A percentile compares a stretch with the other conserved stretches of the same genome.
Evolutionary conservation across 2,329 filamentous ascomycete genomes (phyloP).

Genomic region (Xylariaceae sp.): DNA sequence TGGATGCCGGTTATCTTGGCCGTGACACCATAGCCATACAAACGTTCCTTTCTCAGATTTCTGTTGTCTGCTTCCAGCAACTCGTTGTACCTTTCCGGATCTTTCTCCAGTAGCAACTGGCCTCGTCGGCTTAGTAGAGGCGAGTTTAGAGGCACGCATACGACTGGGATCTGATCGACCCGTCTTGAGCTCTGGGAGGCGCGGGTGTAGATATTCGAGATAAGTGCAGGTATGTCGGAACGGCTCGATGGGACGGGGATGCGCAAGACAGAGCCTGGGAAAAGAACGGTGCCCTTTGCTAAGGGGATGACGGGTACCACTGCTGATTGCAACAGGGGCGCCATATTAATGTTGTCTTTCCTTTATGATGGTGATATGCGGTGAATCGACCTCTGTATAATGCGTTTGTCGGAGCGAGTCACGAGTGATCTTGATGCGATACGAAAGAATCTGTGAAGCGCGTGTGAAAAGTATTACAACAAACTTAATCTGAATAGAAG

Average conservation of each 20-base stretch:
- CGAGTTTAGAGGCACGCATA: constrained; percentile 84
- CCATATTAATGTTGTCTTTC: constrained; percentile 35
- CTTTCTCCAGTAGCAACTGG: constrained; percentile 74
- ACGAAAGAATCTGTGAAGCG: not conserved
- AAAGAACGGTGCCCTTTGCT: constrained; percentile 77
- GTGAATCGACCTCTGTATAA: not conserved
- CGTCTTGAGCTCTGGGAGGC: constrained; percentile 70
- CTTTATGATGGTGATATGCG: not conserved
- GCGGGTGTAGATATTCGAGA: constrained; percentile 83
- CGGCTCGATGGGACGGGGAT: constrained; percentile 81
- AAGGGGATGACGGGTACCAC: constrained; percentile 81
- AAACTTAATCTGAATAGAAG: not conserved
- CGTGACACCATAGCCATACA: constrained; percentile 83
- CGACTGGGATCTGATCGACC: constrained; percentile 75
- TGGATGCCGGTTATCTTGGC: constrained; percentile 81
- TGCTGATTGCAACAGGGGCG: constrained; percentile 44
- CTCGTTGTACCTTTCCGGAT: constrained; percentile 57
- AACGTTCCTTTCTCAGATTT: constrained; percentile 69
- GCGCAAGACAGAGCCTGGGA: constrained; percentile 84
- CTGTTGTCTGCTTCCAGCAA: constrained; percentile 60
- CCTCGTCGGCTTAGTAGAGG: constrained; percentile 76
- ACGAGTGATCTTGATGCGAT: not conserved
- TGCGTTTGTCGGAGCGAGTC: not conserved
- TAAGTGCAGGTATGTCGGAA: constrained; percentile 84
- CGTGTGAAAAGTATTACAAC: constrained; percentile 11